Conservation (phyloP, 352 stramenopile genomes). For the Phytopythium montanum region DNA sequence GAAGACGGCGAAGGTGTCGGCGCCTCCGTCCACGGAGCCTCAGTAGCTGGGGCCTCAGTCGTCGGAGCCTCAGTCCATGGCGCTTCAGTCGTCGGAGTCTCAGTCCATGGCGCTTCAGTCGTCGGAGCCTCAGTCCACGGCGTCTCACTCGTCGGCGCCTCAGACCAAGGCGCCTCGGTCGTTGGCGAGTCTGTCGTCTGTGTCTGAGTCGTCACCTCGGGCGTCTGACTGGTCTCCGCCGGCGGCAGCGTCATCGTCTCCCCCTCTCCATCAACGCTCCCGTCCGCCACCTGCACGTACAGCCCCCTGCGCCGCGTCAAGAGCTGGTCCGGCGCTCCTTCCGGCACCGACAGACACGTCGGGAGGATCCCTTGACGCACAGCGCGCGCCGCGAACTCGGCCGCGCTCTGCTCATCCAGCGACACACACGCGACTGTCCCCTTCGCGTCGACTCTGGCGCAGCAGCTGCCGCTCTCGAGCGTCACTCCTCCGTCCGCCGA, state of each 20-base stretch:
- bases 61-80: not conserved
- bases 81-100: not conserved
- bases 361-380: not conserved
- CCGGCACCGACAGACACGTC: slow-evolving; percentile 22
- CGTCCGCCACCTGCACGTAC: not conserved
- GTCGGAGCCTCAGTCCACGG: not conserved
- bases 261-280: not conserved
- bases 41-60: not conserved
- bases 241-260: slow-evolving; percentile 1
- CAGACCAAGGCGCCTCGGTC: not conserved
- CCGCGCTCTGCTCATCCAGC: slow-evolving; percentile 4
- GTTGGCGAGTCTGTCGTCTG: not conserved
- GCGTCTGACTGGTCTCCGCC: not conserved
- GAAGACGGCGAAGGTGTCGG: not conserved
- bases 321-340: slow-evolving; percentile 16
- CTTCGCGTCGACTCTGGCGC: slow-evolving; percentile 24
- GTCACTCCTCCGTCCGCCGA: slow-evolving; percentile 4
- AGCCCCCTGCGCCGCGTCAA: slow-evolving; percentile 7
- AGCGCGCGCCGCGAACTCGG: not conserved
- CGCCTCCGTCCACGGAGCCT: not conserved
- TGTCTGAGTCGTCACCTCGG: not conserved
- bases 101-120: not conserved
- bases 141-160: not conserved
- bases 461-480: slow-evolving; percentile 38
- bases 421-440: slow-evolving; percentile 33